Percentiles rank a stretch among this genome's conserved stretches.
These are phyloP conservation scores for Amaranthus palmeri DNA, from an alignment of 148 eudicot species.

Conservation along the genomic window DNA sequence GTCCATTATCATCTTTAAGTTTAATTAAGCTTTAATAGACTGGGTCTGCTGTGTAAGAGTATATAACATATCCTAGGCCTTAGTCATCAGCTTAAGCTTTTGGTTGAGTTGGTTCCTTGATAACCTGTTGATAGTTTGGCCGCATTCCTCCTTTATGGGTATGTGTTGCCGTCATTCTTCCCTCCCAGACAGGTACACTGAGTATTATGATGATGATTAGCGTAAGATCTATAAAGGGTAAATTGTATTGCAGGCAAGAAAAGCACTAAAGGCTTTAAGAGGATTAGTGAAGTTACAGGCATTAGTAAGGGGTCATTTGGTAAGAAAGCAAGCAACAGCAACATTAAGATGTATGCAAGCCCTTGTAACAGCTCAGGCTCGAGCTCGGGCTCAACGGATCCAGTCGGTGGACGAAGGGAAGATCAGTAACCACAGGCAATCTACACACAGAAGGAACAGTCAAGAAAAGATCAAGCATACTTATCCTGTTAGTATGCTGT, in stretches of 20 bases:
- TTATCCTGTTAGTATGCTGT: conserved; percentile 42
- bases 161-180: too few relatives aligned
- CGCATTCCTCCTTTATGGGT: too few relatives aligned
- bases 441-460: conserved; percentile 36
- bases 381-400: conserved; percentile 79
- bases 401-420: conserved; percentile 42
- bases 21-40: too few relatives aligned
- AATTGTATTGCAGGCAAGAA: conserved; percentile 56
- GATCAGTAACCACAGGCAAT: conserved; percentile 31
- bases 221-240: neutral
- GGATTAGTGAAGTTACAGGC: conserved; percentile 96
- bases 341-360: conserved; percentile 95
- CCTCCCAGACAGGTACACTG: too few relatives aligned
- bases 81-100: too few relatives aligned
- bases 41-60: too few relatives aligned
- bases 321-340: conserved; percentile 77
- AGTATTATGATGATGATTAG: too few relatives aligned
- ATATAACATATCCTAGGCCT: too few relatives aligned
- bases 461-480: conserved; percentile 42
- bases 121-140: too few relatives aligned
- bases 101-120: too few relatives aligned
- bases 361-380: conserved; percentile 64
- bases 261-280: conserved; percentile 74
- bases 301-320: conserved; percentile 82
- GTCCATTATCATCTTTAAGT: too few relatives aligned